Evolutionary conservation across 768 basidiomycete genomes (phyloP).

Genomic region (Hygrocybe coccinea): DNA sequence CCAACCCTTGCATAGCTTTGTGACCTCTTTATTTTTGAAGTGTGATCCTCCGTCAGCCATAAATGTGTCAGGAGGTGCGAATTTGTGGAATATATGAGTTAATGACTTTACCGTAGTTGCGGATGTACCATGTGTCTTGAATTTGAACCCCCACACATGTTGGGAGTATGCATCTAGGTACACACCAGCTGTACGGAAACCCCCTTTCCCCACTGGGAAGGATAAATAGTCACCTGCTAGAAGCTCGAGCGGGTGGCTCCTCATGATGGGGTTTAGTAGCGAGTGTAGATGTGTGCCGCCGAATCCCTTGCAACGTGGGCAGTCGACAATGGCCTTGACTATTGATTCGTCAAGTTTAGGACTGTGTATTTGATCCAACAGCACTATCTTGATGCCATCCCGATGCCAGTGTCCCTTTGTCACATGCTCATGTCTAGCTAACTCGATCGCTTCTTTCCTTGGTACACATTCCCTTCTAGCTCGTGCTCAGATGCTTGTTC

Average conservation of each 20-base stretch:
- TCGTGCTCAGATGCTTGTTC: constrained; percentile 11
- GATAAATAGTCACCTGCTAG: not conserved
- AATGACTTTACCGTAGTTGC: constrained; percentile 24
- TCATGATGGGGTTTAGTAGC: not conserved
- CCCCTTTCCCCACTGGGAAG: not conserved
- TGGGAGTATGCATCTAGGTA: not conserved
- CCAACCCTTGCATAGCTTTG: constrained; percentile 18
- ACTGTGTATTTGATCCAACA: not conserved
- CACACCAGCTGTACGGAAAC: not conserved
- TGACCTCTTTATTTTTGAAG: constrained; percentile 33
- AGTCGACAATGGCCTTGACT: not conserved
- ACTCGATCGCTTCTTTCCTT: constrained; percentile 6
- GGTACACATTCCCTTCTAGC: constrained; percentile 26
- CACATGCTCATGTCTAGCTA: not conserved
- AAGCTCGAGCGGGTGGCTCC: not conserved
- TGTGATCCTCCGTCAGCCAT: constrained; percentile 37
- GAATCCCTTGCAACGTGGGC: not conserved
- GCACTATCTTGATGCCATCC: not conserved
- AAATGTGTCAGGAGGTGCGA: constrained; percentile 25
- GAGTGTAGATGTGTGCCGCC: not conserved
- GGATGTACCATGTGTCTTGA: constrained; percentile 20
- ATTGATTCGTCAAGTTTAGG: not conserved
- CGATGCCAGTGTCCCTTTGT: not conserved
- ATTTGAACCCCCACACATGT: not conserved
- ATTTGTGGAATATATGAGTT: constrained; percentile 19